Evolutionary conservation across 306 rosid genomes (phyloP).

Genomic region (Corylus heterophylla): DNA sequence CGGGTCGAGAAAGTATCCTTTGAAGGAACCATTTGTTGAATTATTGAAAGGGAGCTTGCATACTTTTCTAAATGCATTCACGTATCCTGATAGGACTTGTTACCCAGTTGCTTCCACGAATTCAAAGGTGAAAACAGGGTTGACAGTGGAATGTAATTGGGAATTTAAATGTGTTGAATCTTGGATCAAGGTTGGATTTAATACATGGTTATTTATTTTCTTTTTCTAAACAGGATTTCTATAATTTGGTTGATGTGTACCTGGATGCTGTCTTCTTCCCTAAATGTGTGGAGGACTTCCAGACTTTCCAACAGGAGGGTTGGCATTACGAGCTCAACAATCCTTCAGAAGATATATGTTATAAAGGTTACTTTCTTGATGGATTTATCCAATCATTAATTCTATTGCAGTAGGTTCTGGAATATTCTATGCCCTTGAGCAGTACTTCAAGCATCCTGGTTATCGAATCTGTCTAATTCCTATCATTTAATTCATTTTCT

Average conservation of each 20-base stretch:
- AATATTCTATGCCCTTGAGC: neutral
- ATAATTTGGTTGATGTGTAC: conserved; percentile 92
- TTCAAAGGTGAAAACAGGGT: conserved; percentile 52
- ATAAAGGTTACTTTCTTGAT: conserved; percentile 57
- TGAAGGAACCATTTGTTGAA: conserved; percentile 95
- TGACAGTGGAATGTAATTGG: conserved; percentile 2
- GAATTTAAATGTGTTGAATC: conserved; percentile 8
- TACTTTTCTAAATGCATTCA: conserved; percentile 92
- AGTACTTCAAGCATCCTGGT: neutral
- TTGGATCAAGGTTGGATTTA: conserved; percentile 4
- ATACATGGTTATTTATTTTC: conserved; percentile 10
- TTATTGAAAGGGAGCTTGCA: conserved; percentile 87
- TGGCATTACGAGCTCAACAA: conserved; percentile 97
- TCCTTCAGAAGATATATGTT: conserved; percentile 86
- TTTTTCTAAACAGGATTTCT: conserved; percentile 71
- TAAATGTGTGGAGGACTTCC: conserved; percentile 75
- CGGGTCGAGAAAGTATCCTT: conserved; percentile 93
- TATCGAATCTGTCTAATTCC: neutral
- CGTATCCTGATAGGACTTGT: conserved; percentile 97
- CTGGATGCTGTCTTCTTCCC: conserved; percentile 99
- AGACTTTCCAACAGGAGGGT: conserved; percentile 97
- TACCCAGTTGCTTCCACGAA: conserved; percentile 98
- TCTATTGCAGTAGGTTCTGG: neutral
- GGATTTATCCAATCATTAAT: neutral
- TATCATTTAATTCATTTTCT: neutral